Evolutionary conservation across 768 basidiomycete genomes (phyloP), one percentile per base, ranked within the genome.

Genomic region (Tremella mesenterica): DNA sequence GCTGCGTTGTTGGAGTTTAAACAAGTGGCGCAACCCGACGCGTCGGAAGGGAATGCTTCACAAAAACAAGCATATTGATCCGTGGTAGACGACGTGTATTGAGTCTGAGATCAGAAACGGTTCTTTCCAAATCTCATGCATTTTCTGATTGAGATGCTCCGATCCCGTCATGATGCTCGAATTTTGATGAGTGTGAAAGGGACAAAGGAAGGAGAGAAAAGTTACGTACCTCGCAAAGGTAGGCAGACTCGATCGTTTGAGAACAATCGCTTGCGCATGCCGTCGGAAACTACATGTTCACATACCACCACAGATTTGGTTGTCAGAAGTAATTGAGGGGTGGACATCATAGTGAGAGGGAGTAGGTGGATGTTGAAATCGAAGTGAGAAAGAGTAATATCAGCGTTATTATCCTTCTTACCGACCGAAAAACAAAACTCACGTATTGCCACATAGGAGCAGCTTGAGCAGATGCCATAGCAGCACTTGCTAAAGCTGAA

Each of bases 31-130:
- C 72, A 73, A 16, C 56, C 29, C n/a, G 58, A 31, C 46, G 68
- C 56, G 47, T 69, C 69, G 45, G 65, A 57, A 10, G 70, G 69
- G 58, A 63, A 53, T 29, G 57, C 56, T 60, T 54, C 54, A 44
- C 72, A 73, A 69, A 69, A 72, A 55, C 72, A 73, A 10, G 62
- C 69, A 57, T 67, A 67, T 53, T 67, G 53, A 50, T 62, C 54
- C 28, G 60, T 60, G 25, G 56, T 41, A 29, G 39, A 45, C 12
- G 34, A 41, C 28, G 30, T 49, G 54, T 56, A 59, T 52, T 60
- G 50, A 23, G 49, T 50, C 64, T 65, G 46, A 2, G 39, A 43
- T n/a, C 34, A n/a, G n/a, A n/a, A n/a, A n/a, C n/a, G n/a, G n/a
- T n/a, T n/a, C n/a, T n/a, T n/a, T n/a, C n/a, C n/a, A n/a, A n/a